Percentiles rank a stretch among this genome's conserved stretches.
These are phyloP conservation scores for Blastomyces parvus DNA, from an alignment of 2,329 filamentous ascomycete genomes.

Conservation along the genomic window DNA sequence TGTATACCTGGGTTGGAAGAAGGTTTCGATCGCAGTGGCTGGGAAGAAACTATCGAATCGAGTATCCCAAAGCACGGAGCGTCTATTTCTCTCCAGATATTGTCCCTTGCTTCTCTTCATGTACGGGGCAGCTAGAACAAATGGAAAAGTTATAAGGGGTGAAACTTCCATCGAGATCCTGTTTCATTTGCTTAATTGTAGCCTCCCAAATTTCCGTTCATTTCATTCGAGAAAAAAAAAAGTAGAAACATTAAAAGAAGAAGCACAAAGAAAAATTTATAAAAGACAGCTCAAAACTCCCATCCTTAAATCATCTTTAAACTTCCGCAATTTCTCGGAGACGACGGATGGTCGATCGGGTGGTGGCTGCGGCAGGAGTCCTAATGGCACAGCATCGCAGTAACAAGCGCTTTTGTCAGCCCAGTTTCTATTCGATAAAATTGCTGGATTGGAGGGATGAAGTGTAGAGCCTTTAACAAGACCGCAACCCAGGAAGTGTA, in stretches of 20 bases:
- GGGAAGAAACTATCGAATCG: background rate
- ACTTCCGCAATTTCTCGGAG: constrained; percentile 96
- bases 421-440: background rate
- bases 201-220: constrained; percentile 14
- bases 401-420: constrained; percentile 20
- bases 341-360: constrained; percentile 92
- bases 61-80: background rate
- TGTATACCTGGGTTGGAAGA: background rate
- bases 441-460: background rate
- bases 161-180: background rate
- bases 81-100: too few relatives aligned
- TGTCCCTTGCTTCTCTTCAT: background rate
- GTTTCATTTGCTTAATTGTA: constrained; percentile 5
- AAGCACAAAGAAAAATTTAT: constrained; percentile 6
- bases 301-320: constrained; percentile 43
- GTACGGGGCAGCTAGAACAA: background rate
- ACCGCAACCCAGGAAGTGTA: constrained; percentile 10
- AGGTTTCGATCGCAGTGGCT: background rate
- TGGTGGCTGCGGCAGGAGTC: constrained; percentile 85
- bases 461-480: constrained; percentile 4
- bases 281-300: constrained; percentile 11
- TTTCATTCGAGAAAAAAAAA: constrained; percentile 14
- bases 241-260: constrained; percentile 10
- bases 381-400: constrained; percentile 37
- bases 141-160: background rate